Evolutionary conservation across 2,329 filamentous ascomycete genomes (phyloP).

Genomic region (Cercospora zeae-maydis): DNA sequence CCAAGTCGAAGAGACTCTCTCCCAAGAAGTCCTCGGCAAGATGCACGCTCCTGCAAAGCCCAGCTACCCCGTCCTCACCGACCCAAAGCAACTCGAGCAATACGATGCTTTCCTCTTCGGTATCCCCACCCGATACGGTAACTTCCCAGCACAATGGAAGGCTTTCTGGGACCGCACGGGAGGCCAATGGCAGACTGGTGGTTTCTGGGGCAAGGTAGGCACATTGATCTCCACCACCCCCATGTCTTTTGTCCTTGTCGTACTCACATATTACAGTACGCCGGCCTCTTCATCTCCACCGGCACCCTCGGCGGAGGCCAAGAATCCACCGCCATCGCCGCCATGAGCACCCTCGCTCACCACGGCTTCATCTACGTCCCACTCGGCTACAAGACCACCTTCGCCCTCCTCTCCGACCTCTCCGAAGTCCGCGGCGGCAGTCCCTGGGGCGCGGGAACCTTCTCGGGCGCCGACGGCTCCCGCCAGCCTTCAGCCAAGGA

Average conservation of each 20-base stretch:
- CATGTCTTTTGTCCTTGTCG: not conserved
- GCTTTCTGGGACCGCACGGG: constrained; percentile 77
- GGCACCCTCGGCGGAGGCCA: constrained; percentile 82
- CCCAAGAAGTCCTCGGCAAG: constrained; percentile 77
- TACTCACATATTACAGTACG: constrained; percentile 50
- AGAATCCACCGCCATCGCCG: constrained; percentile 76
- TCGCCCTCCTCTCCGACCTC: constrained; percentile 66
- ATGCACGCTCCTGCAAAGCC: constrained; percentile 84
- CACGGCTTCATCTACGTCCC: constrained; percentile 98
- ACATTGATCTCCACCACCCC: not conserved
- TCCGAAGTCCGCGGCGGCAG: constrained; percentile 79
- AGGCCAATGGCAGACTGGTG: constrained; percentile 73
- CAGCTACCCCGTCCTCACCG: constrained; percentile 59
- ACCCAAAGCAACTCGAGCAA: constrained; percentile 58
- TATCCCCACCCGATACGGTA: constrained; percentile 93
- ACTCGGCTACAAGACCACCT: constrained; percentile 81
- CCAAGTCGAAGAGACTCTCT: constrained; percentile 86
- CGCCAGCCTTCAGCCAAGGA: constrained; percentile 75
- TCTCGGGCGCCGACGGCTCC: constrained; percentile 71
- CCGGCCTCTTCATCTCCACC: constrained; percentile 87
- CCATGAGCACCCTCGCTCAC: constrained; percentile 82
- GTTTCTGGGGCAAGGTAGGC: constrained; percentile 59
- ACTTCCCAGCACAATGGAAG: constrained; percentile 97
- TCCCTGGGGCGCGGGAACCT: constrained; percentile 92
- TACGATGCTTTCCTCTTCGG: constrained; percentile 87